A percentile compares a stretch with the other conserved stretches of the same genome.
Evolutionary conservation across 1,284 basidiomycete species (phyloP).

Genomic region (Sphagnurus paluster): DNA sequence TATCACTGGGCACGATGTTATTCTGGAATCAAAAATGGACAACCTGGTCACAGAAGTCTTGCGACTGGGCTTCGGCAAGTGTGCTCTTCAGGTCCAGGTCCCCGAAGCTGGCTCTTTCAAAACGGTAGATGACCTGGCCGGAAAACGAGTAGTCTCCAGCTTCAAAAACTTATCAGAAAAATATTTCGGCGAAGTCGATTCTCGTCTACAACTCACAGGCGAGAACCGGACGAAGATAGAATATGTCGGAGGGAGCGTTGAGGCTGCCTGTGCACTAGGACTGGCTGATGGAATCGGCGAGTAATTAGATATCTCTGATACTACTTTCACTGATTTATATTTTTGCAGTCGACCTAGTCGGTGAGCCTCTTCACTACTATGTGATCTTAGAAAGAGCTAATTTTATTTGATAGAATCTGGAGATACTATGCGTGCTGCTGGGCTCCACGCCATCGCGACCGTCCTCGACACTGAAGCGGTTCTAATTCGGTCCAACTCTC

Average conservation of each 20-base stretch:
- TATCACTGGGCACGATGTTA: conserved; percentile 96
- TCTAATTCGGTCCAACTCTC: conserved; percentile 80
- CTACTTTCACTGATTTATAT: conserved; percentile 14
- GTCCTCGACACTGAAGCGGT: conserved; percentile 91
- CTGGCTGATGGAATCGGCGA: conserved; percentile 96
- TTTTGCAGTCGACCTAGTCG: conserved; percentile 82
- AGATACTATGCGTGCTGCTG: conserved; percentile 99
- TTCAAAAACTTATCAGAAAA: conserved; percentile 86
- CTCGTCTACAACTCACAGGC: conserved; percentile 46
- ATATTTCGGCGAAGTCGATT: conserved; percentile 81
- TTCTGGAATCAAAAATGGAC: conserved; percentile 86
- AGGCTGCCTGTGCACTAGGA: conserved; percentile 96
- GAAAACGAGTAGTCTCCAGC: conserved; percentile 91
- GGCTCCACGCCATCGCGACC: conserved; percentile 90
- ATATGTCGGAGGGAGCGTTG: conserved; percentile 97
- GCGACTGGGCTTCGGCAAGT: conserved; percentile 92
- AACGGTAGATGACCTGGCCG: conserved; percentile 78
- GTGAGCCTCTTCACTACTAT: conserved; percentile 56
- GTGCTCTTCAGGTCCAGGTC: conserved; percentile 92
- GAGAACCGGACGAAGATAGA: conserved; percentile 79
- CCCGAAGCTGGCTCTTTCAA: conserved; percentile 78
- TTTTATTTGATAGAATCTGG: conserved; percentile 80
- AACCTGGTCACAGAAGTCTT: conserved; percentile 79
- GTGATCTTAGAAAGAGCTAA: background rate
- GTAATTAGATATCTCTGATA: conserved; percentile 25